Conservation (phyloP, 2,329 filamentous ascomycete genomes). For the Talaromyces pinophilus region DNA sequence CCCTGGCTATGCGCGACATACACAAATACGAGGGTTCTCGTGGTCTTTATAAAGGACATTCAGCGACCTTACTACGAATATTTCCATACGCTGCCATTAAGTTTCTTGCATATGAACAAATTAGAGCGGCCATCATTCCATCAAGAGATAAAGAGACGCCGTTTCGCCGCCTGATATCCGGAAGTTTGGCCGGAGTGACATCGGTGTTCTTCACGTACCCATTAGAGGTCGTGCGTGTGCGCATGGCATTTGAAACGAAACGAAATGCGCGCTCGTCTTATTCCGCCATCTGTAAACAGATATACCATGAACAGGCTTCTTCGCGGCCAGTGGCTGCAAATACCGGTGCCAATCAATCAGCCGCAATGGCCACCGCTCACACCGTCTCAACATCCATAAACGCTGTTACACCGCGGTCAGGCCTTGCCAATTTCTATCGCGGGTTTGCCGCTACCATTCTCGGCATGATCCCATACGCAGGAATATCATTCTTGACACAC, state of each 20-base stretch:
- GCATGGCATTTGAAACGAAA: conserved; percentile 92
- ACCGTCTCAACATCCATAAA: conserved; percentile 45
- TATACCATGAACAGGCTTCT: conserved; percentile 73
- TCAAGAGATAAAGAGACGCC: conserved; percentile 74
- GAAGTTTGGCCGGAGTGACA: conserved; percentile 66
- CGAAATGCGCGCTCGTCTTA: conserved; percentile 69
- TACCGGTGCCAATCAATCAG: conserved; percentile 38
- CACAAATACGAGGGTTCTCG: conserved; percentile 69
- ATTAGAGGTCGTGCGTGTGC: conserved; percentile 86
- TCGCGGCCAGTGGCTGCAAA: conserved; percentile 37
- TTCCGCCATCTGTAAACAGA: conserved; percentile 75
- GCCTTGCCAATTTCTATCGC: conserved; percentile 88
- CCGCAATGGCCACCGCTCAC: conserved; percentile 42
- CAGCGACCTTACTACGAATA: conserved; percentile 87
- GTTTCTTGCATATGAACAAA: conserved; percentile 96
- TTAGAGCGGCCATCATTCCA: conserved; percentile 76
- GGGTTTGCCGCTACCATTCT: conserved; percentile 87
- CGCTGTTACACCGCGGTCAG: conserved; percentile 61
- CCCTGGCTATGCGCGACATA: conserved; percentile 81
- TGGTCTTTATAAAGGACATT: conserved; percentile 91
- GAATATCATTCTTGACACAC: conserved; percentile 92
- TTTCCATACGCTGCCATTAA: conserved; percentile 98
- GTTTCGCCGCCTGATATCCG: conserved; percentile 60
- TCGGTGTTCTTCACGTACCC: conserved; percentile 97
- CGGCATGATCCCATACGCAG: conserved; percentile 96